phyloP scores from a whole-genome alignment of 176 grass and related monocot species.

The maize (Zea mays) region Zm-B73-REFERENCE-NAM-5.0 NC_050096.1:54385501-54386000 shows the following conservation, averaged over 20 bases:
- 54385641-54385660: conserved; percentile 68
- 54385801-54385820: conserved; percentile 68
- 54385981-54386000: conserved; percentile 97
- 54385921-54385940: conserved; percentile 83
- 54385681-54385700: conserved; percentile 85
- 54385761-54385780: not conserved
- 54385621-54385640: conserved; percentile 74
- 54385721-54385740: conserved; percentile 13
- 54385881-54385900: conserved; percentile 94
- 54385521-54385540: conserved; percentile 75
- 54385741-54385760: not conserved
- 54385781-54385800: conserved; percentile 78
- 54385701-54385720: conserved; percentile 12
- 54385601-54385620: conserved; percentile 41
- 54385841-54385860: conserved; percentile 73
- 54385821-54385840: conserved; percentile 65
- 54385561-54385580: conserved; percentile 58
- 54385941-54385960: conserved; percentile 62
- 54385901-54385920: conserved; percentile 94
- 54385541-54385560: conserved; percentile 72
- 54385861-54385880: conserved; percentile 89
- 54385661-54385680: conserved; percentile 88
- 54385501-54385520: conserved; percentile 97
- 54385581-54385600: conserved; percentile 30
- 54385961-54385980: conserved; percentile 99